Evolutionary conservation across 129 eudicot genomes (phyloP), one percentile per base, ranked within the genome.

Genomic region (Chrysanthemum seticuspe): DNA sequence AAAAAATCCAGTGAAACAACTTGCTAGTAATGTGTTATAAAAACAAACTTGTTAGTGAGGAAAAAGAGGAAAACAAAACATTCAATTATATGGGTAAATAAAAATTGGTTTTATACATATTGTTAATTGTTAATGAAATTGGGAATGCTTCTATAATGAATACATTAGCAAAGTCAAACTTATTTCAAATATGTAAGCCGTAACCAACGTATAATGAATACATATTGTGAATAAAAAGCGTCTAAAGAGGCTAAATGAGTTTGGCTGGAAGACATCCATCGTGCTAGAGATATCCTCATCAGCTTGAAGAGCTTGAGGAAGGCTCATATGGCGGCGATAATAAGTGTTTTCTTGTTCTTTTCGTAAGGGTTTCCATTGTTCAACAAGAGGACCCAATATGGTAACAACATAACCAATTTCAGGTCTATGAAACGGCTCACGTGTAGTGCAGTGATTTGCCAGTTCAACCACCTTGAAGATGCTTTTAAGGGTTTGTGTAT

Each of bases 301-400:
- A 4, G 86, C 80, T 84, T 89, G 92, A 62, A 89, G 82, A 40
- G 73, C 82, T 62, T 89, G 84, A 13, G 92, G 88, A 10, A 86
- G 88, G 69, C 87, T 86, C 89, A 80, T 80, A 52, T 84, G 80
- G 36, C 63, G 87, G 59, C 80, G 82, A n/a, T 84, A 87, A 49
- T 64, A 58, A 13, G 55, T 72, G 15, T 84, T 87, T 34, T 85
- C 95, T 51, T 88, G 83, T 25, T 51, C 75, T 3, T 25, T 48
- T 54, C 47, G 25, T 2, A 83, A 47, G 48, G 87, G 87, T 40
- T 70, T 75, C 87, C 87, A 83, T 40, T 78, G 49, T 66, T 65
- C 81, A 14, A 83, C 78, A 44, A 83, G 78, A 6, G 83, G 81
- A 45, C 72, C 74, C 61, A 83, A 25, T 40, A 78, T 57, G 70